Conservation (phyloP, 106 monocot genomes). For the Allium fistulosum region DNA sequence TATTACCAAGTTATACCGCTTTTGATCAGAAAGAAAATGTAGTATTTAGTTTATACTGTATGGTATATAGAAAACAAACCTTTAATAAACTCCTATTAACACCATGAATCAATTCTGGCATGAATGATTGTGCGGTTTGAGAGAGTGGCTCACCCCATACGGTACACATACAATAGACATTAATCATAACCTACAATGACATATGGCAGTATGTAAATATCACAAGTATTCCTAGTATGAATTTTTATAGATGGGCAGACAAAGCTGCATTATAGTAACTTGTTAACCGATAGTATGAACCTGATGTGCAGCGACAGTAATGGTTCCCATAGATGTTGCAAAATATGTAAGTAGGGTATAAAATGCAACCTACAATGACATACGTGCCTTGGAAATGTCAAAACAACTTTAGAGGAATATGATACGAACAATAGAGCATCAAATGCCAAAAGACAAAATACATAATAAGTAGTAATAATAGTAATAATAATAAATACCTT, state of each 20-base stretch:
- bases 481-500: constrained; percentile 40
- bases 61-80: constrained; percentile 24
- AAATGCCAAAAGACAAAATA: background rate
- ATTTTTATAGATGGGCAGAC: background rate
- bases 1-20: too few relatives aligned
- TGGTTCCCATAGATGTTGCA: constrained; percentile 92
- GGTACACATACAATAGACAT: constrained; percentile 90
- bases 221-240: too few relatives aligned
- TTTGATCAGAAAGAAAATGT: too few relatives aligned
- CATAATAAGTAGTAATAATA: background rate
- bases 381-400: too few relatives aligned
- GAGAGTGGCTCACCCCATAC: constrained; percentile 97
- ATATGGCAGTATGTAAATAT: background rate
- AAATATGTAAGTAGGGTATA: constrained; percentile 87
- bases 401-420: background rate
- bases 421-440: background rate
- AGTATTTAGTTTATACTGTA: too few relatives aligned
- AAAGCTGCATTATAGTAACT: background rate
- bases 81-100: constrained; percentile 66
- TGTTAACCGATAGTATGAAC: constrained; percentile 20
- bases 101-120: constrained; percentile 95
- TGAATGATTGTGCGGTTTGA: constrained; percentile 97
- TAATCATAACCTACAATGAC: constrained; percentile 75
- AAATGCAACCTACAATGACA: constrained; percentile 60
- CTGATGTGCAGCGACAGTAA: constrained; percentile 92